Evolutionary conservation across 2,329 filamentous ascomycete species (phyloP).

Genomic region (Chaetomiaceae sp.): DNA sequence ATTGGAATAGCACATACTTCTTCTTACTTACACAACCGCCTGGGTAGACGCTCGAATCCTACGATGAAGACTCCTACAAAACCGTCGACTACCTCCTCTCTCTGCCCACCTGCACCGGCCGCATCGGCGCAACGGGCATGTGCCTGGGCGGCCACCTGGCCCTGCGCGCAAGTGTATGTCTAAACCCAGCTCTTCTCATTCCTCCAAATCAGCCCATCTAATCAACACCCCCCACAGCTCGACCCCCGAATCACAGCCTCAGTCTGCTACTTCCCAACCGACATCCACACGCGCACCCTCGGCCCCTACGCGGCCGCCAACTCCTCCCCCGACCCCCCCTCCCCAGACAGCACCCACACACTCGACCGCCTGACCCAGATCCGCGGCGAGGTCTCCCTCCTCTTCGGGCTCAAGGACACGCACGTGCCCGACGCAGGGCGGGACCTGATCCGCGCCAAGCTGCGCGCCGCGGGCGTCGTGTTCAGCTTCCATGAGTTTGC

Average conservation of each 20-base stretch:
- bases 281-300: slow-evolving; percentile 75
- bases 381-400: slow-evolving; percentile 76
- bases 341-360: slow-evolving; percentile 44
- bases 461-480: slow-evolving; percentile 68
- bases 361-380: slow-evolving; percentile 57
- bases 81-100: slow-evolving; percentile 66
- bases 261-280: slow-evolving; percentile 88
- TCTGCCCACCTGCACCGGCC: slow-evolving; percentile 73
- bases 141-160: slow-evolving; percentile 88
- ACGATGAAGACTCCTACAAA: slow-evolving; percentile 71
- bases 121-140: slow-evolving; percentile 79
- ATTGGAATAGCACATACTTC: no score
- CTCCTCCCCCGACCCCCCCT: slow-evolving; percentile 34
- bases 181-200: neutral
- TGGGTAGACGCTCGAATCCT: slow-evolving; percentile 74
- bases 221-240: slow-evolving; percentile 40
- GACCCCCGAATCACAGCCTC: slow-evolving; percentile 71
- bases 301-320: slow-evolving; percentile 54
- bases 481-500: slow-evolving; percentile 86
- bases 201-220: neutral
- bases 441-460: slow-evolving; percentile 75
- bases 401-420: slow-evolving; percentile 87
- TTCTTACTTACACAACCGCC: no score
- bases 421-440: slow-evolving; percentile 81
- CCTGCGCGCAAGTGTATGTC: slow-evolving; percentile 50